Base-by-base conservation (phyloP, 2,329 filamentous ascomycete species). In the Botryosphaeria agaves region DNA sequence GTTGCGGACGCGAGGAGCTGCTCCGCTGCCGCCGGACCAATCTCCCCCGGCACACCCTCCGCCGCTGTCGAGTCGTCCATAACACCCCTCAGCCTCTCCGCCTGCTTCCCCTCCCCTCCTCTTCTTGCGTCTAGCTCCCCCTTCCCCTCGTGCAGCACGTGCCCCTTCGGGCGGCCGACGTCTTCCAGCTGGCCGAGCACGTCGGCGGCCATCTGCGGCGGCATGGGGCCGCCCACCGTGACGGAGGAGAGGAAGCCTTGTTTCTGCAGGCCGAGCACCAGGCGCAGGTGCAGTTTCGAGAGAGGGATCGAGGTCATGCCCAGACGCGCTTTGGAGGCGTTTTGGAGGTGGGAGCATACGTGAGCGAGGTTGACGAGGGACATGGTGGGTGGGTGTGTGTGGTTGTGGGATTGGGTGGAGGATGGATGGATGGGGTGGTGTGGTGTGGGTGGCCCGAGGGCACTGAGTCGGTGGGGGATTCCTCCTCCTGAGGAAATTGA, bases 341-440 rank as follows among this genome's bases (percentile, higher is more conserved):
- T 94, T 54, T 89, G 81, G 34, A 94, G 66, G 61, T 93, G 84
- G 41, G 83, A 84, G 66, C 81, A 91, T 57, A 85, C 72, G 62
- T 87, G 63, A 44, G 72, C 67, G 39, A 92, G 68, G 55, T 76
- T 72, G 49, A 69, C 62, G 56, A 93, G 68, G 45, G 75, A 80
- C 76, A 82, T 80, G 41, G 36, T 41, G 46, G 32, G 42, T 4
- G 29, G 25, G 25, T 29, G 32, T 26, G 34, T 17, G 34, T 28
- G 18, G 35, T 26, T 4, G 29, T 33, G 30, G 36, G 31, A 29
- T n/a, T n/a, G n/a, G n/a, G n/a, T n/a, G 25, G 21, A 7, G 18
- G 29, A 21, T 32, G 5, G 29, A 14, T 31, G 18, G 18, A 23
- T 21, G 21, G 21, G 23, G 14, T 31, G 30, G n/a, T n/a, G n/a